Base-by-base conservation (phyloP, 2,329 filamentous ascomycete genomes). In the Xylariales sp. region DNA sequence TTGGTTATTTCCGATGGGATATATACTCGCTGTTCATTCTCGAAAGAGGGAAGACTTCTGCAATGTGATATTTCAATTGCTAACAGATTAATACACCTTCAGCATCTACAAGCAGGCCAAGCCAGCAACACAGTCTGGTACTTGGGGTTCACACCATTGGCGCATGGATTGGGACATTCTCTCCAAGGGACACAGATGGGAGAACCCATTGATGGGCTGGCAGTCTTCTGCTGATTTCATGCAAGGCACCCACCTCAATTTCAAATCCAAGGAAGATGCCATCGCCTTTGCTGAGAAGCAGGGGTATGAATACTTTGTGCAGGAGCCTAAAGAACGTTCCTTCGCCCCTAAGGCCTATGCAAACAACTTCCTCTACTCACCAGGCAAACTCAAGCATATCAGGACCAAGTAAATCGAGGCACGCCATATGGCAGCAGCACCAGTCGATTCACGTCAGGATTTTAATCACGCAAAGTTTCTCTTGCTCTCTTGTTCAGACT, bases 131-230 rank as follows among this genome's bases (percentile, higher is more conserved):
- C 93, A 98, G 67, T 97, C 91, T 23, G 91, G 93, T 47, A 78
- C 81, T 53, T 95, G 88, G 85, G 82, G 87, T 59, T 70, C 78
- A 40, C 80, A 86, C 59, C 78, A 85, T 56, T 98, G 93, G 93
- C 84, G 90, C 35, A 94, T 98, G 89, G 93, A 98, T 63, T 98
- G 93, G 93, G 93, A 98, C 61, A 81, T 95, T 33, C 74, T 97
- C 21, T 67, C 75, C 53, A 96, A 94, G 70, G 93, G 93, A 44
- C 88, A 96, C 66, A 80, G 93, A 53, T 98, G 93, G 94, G 93
- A 98, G 72, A 98, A 98, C 68, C 88, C 85, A 32, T 68, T 98
- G 61, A 98, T 98, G 80, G 93, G 93, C 44, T 98, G 94, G 94
- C 90, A 96, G 62, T 97, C 91, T 17, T 94, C 89, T 14, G 91